Evolutionary conservation across 1,139 yeast species (phyloP).

Genomic region (Pichia sp.): DNA sequence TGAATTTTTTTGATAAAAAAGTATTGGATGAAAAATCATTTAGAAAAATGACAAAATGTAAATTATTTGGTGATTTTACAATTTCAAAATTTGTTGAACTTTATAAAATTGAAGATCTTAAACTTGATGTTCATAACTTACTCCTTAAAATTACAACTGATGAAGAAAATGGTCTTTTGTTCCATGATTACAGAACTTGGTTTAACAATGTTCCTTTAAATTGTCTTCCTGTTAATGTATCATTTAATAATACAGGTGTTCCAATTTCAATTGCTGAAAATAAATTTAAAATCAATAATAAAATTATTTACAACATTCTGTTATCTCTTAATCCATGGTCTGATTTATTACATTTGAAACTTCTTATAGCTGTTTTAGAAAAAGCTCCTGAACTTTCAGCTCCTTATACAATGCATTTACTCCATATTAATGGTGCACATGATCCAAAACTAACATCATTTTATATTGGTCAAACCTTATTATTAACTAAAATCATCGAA

Average conservation of each 20-base stretch:
- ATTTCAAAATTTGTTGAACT: constrained; percentile 53
- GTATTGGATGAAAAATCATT: constrained; percentile 58
- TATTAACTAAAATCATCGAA: constrained; percentile 53
- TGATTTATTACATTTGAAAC: constrained; percentile 53
- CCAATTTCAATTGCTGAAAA: constrained; percentile 34
- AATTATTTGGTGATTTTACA: constrained; percentile 73
- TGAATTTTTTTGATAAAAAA: constrained; percentile 44
- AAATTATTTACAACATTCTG: constrained; percentile 56
- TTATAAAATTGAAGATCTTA: constrained; percentile 34
- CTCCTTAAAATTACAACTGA: constrained; percentile 48
- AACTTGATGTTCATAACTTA: constrained; percentile 40
- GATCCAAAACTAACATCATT: constrained; percentile 49
- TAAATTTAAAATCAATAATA: constrained; percentile 57
- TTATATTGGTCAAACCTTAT: constrained; percentile 71
- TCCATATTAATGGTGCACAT: constrained; percentile 35
- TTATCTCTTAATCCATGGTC: constrained; percentile 78
- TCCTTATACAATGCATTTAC: constrained; percentile 58
- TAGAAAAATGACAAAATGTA: constrained; percentile 64
- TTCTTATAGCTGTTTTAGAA: constrained; percentile 47
- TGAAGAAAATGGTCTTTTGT: constrained; percentile 53
- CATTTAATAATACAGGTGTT: constrained; percentile 26
- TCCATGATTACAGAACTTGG: constrained; percentile 57
- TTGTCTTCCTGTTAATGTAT: constrained; percentile 1
- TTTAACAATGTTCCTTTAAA: constrained; percentile 14
- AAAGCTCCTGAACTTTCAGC: constrained; percentile 66